Conservation (phyloP, 2,329 filamentous ascomycete species). For the Myrmaecium sp. region DNA sequence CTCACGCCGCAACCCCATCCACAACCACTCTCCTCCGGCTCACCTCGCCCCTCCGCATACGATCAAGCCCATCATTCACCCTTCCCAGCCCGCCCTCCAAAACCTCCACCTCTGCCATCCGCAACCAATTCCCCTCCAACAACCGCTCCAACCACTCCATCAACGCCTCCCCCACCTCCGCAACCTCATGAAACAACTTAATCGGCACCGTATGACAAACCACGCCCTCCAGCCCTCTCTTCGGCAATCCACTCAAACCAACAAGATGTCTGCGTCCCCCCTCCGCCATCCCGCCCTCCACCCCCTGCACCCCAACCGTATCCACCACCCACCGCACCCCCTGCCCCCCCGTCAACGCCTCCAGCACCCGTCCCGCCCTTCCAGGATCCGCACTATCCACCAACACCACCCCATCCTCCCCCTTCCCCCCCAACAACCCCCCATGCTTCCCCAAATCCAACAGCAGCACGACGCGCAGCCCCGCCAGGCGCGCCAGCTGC, state of each 20-base stretch:
- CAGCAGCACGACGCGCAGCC: slow-evolving; percentile 47
- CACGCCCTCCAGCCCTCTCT: slow-evolving; percentile 31
- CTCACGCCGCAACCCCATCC: no score
- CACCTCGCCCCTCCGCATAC: slow-evolving; percentile 47
- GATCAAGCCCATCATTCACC: slow-evolving; percentile 51
- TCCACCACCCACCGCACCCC: no score
- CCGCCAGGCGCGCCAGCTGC: slow-evolving; percentile 50
- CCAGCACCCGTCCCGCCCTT: no score
- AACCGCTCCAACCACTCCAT: slow-evolving; percentile 51
- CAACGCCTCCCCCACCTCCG: slow-evolving; percentile 43
- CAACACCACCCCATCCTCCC: slow-evolving; percentile 19
- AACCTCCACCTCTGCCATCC: slow-evolving; percentile 48
- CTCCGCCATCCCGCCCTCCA: slow-evolving; percentile 4
- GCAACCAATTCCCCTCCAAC: slow-evolving; percentile 35
- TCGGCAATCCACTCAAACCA: slow-evolving; percentile 51
- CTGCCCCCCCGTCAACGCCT: no score
- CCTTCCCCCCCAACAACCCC: slow-evolving; percentile 3
- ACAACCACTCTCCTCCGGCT: slow-evolving; percentile 56
- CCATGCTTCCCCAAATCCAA: slow-evolving; percentile 54
- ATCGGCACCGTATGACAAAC: slow-evolving; percentile 52
- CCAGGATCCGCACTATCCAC: slow-evolving; percentile 50
- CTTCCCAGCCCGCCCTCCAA: slow-evolving; percentile 45
- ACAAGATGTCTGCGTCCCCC: slow-evolving; percentile 38
- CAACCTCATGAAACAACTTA: slow-evolving; percentile 56
- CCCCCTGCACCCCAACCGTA: no score